Percentiles rank a stretch among this genome's conserved stretches.
These are phyloP conservation scores for Penicillium canariense DNA, from an alignment of 495 filamentous ascomycete species.

Conservation along the genomic window DNA sequence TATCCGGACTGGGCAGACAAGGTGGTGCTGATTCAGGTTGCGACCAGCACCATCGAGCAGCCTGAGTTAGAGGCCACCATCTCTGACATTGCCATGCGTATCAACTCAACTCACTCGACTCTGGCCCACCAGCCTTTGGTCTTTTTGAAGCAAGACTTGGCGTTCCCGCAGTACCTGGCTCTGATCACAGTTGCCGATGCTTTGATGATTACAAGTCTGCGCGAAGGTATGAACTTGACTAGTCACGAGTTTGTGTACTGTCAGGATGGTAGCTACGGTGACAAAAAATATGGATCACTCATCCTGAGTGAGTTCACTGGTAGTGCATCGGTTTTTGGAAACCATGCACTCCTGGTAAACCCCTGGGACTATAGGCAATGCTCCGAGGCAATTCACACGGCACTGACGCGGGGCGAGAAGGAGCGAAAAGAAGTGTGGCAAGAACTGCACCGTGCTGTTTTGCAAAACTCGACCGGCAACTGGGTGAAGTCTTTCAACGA, in stretches of 20 bases:
- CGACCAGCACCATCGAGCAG: conserved; percentile 82
- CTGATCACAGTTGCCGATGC: conserved; percentile 84
- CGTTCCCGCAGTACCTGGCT: conserved; percentile 85
- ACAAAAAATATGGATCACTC: conserved; percentile 79
- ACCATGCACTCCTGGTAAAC: conserved; percentile 73
- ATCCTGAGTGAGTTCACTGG: conserved; percentile 94
- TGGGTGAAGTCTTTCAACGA: conserved; percentile 76
- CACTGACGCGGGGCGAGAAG: conserved; percentile 69
- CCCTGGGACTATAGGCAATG: conserved; percentile 90
- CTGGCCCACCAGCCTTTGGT: conserved; percentile 86
- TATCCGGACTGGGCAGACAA: conserved; percentile 85
- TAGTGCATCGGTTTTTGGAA: conserved; percentile 77
- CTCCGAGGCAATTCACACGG: conserved; percentile 75
- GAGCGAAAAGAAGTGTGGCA: conserved; percentile 74
- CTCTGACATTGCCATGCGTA: conserved; percentile 86
- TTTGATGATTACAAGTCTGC: conserved; percentile 87
- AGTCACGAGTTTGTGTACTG: conserved; percentile 90
- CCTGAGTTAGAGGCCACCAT: conserved; percentile 81
- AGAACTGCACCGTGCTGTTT: conserved; percentile 69
- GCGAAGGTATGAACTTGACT: conserved; percentile 94
- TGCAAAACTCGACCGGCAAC: conserved; percentile 74
- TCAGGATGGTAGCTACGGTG: conserved; percentile 74
- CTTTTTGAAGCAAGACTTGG: conserved; percentile 93
- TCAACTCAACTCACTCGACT: conserved; percentile 84
- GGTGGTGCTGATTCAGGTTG: conserved; percentile 89